These are phyloP conservation scores for Fusarium siculi DNA, from an alignment of 2,329 filamentous ascomycete genomes.

Conservation along the genomic window DNA sequence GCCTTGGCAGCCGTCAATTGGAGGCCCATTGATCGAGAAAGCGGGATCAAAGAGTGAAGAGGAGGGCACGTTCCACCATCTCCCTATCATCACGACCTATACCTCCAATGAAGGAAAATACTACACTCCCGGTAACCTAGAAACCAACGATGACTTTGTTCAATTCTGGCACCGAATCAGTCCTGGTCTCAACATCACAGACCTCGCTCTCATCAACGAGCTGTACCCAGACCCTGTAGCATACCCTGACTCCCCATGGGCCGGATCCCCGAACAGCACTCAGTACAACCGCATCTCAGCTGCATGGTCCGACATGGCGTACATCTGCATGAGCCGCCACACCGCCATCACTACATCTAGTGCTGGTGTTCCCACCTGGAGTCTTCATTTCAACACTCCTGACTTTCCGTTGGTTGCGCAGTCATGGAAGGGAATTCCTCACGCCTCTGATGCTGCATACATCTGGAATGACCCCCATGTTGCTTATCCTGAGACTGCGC, in stretches of 20 bases:
- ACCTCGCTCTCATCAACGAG: slow-evolving; percentile 2
- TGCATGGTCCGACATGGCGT: slow-evolving; percentile 15
- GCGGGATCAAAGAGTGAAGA: not conserved
- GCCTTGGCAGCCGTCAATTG: slow-evolving; percentile 14
- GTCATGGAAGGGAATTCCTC: slow-evolving; percentile 1
- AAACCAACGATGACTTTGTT: slow-evolving; percentile 16
- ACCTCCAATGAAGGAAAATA: slow-evolving; percentile 10
- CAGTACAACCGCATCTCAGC: slow-evolving; percentile 18
- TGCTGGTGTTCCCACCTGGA: not conserved
- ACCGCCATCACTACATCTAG: not conserved
- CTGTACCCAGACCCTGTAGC: not conserved
- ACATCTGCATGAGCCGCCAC: slow-evolving; percentile 8
- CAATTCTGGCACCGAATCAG: slow-evolving; percentile 9
- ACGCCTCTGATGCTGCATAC: not conserved
- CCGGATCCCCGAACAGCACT: not conserved
- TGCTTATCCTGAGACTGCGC: not conserved
- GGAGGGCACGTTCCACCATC: not conserved
- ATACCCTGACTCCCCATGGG: slow-evolving; percentile 6
- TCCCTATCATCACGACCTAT: slow-evolving; percentile 1
- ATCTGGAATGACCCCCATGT: slow-evolving; percentile 7
- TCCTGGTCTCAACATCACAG: slow-evolving; percentile 2
- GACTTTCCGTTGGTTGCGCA: not conserved
- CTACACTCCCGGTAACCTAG: not conserved
- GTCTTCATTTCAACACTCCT: slow-evolving; percentile 9
- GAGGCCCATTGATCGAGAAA: not conserved